phyloP scores from a whole-genome alignment of 1,284 basidiomycete genomes.

The Schizophyllum amplum region DNA sequence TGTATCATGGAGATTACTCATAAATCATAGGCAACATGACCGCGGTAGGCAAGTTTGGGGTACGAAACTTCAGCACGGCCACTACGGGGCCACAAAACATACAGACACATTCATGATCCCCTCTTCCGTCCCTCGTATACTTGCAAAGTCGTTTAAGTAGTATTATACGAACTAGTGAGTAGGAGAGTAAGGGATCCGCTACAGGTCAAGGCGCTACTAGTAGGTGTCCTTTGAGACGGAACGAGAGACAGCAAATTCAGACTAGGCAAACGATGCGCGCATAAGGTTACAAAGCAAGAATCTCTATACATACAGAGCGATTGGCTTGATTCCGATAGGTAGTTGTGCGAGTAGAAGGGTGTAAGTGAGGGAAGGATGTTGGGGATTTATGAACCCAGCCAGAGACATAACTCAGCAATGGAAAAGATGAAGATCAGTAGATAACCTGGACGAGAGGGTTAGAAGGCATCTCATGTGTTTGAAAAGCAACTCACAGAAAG shows the following conservation, averaged over 20 bases:
- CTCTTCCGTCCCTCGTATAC: no score
- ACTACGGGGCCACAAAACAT: no score
- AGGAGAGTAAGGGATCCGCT: neutral
- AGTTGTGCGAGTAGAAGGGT: neutral
- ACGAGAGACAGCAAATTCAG: slow-evolving; percentile 2
- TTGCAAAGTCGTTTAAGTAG: no score
- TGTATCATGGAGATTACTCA: no score
- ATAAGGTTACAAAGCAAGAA: neutral
- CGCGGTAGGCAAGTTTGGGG: no score
- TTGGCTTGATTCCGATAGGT: neutral
- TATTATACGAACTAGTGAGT: neutral
- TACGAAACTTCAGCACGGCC: no score
- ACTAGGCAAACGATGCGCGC: neutral
- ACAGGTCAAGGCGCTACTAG: neutral
- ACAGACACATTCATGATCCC: no score
- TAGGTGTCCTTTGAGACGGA: neutral
- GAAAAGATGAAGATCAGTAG: neutral
- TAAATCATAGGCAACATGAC: no score
- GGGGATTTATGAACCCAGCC: no score
- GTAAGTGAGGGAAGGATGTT: neutral
- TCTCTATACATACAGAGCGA: neutral
- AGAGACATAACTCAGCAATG: no score
- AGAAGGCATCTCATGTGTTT: no score
- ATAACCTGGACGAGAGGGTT: neutral
- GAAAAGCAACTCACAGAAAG: neutral